Evolutionary conservation across 2,329 filamentous ascomycete species (phyloP).

Genomic region (Aspergillus ustus): DNA sequence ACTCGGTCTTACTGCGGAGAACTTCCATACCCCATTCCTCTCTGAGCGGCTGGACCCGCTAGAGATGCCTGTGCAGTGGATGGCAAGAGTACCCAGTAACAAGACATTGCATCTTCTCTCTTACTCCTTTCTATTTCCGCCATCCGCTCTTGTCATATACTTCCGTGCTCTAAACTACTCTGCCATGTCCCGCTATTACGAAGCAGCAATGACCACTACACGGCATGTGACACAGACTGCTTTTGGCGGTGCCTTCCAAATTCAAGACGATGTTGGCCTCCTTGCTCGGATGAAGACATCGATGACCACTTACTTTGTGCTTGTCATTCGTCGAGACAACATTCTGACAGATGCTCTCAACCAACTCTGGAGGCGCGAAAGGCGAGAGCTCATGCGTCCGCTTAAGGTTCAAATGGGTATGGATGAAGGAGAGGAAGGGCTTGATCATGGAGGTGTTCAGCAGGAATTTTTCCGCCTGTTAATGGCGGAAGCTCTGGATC

Average conservation of each 20-base stretch:
- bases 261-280: constrained; percentile 65
- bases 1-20: constrained; percentile 67
- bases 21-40: constrained; percentile 77
- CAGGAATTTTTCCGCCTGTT: constrained; percentile 93
- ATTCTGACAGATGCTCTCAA: constrained; percentile 77
- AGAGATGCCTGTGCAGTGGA: constrained; percentile 74
- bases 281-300: constrained; percentile 68
- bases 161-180: constrained; percentile 89
- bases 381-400: constrained; percentile 79
- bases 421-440: constrained; percentile 80
- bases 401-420: constrained; percentile 87
- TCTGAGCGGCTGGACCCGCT: constrained; percentile 76
- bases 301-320: constrained; percentile 71
- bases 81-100: constrained; percentile 63
- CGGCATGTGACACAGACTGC: constrained; percentile 52
- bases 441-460: constrained; percentile 93
- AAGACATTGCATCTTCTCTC: constrained; percentile 76
- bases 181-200: constrained; percentile 79
- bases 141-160: constrained; percentile 74
- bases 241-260: constrained; percentile 43
- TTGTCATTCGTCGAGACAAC: constrained; percentile 69
- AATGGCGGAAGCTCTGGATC: constrained; percentile 77
- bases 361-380: constrained; percentile 86
- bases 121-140: constrained; percentile 78
- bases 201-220: constrained; percentile 62